Conservation (phyloP, 2,329 filamentous ascomycete species). For the Ophidiomyces ophidiicola region DNA sequence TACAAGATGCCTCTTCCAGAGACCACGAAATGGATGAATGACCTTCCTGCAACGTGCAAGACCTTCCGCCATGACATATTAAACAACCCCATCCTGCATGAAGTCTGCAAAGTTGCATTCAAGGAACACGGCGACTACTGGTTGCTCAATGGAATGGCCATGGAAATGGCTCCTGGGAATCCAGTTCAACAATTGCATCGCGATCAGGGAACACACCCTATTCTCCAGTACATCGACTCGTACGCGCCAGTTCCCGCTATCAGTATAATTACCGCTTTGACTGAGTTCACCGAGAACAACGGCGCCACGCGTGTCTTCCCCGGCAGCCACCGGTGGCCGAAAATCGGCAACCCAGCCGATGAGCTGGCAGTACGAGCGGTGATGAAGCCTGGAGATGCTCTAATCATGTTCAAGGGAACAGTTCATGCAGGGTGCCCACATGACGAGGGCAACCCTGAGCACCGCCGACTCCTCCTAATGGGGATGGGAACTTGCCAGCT, state of each 20-base stretch:
- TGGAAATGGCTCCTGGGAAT: not conserved
- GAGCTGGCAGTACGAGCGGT: not conserved
- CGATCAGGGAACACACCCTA: not conserved
- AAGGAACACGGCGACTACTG: slow-evolving; percentile 1
- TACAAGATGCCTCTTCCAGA: too few relatives aligned
- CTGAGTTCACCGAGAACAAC: slow-evolving; percentile 2
- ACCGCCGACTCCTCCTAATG: not conserved
- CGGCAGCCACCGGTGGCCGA: slow-evolving; percentile 1
- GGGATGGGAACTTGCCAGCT: too few relatives aligned
- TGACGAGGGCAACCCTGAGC: not conserved
- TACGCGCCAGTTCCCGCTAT: not conserved
- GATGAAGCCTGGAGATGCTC: not conserved
- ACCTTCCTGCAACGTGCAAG: too few relatives aligned
- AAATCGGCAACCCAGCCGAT: not conserved
- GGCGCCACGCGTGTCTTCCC: slow-evolving; percentile 6
- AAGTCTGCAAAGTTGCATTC: not conserved
- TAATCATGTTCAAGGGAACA: not conserved
- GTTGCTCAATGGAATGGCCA: not conserved
- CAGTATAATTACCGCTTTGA: not conserved
- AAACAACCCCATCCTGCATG: not conserved
- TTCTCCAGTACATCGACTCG: not conserved
- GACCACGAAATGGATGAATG: too few relatives aligned
- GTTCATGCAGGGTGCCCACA: not conserved
- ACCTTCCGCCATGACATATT: too few relatives aligned
- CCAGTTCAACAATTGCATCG: not conserved